phyloP scores from a whole-genome alignment of 208 protist genomes.

The Trypanosoma boissoni region DNA sequence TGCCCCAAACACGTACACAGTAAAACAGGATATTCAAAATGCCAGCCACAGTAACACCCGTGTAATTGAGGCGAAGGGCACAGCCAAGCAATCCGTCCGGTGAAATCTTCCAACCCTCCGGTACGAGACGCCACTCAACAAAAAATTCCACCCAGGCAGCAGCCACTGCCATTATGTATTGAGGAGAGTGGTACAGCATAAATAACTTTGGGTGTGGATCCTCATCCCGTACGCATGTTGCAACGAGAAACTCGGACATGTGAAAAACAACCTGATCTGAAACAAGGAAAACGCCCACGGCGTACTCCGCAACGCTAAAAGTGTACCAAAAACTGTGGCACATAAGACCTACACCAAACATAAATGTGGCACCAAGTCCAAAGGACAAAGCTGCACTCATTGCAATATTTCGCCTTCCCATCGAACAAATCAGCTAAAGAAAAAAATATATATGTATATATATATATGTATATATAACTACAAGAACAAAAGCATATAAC shows the following conservation, averaged over 20 bases:
- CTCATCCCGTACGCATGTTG: slow-evolving; percentile 37
- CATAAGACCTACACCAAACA: slow-evolving; percentile 31
- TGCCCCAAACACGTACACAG: slow-evolving; percentile 64
- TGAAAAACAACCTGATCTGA: slow-evolving; percentile 68
- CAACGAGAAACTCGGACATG: slow-evolving; percentile 71
- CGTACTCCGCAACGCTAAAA: slow-evolving; percentile 35
- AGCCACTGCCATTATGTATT: slow-evolving; percentile 50
- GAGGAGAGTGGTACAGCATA: slow-evolving; percentile 79
- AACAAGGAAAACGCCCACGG: slow-evolving; percentile 61
- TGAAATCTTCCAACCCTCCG: slow-evolving; percentile 60
- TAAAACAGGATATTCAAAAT: slow-evolving; percentile 56
- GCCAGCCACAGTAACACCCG: slow-evolving; percentile 28
- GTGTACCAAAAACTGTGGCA: slow-evolving; percentile 31
- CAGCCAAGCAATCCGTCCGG: slow-evolving; percentile 2
- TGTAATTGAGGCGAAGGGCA: slow-evolving; percentile 44
- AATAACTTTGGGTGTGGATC: slow-evolving; percentile 77
- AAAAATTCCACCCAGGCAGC: slow-evolving; percentile 63
- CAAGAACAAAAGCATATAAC: not conserved
- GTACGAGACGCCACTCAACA: slow-evolving; percentile 54
- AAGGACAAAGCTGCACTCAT: slow-evolving; percentile 52
- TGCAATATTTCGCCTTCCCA: no score
- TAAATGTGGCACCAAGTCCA: slow-evolving; percentile 38
- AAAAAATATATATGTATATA: not conserved
- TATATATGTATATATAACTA: not conserved
- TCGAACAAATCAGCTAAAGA: not conserved